Evolutionary conservation across 2,329 filamentous ascomycete species (phyloP).

Genomic region (Ophiostoma australiae): DNA sequence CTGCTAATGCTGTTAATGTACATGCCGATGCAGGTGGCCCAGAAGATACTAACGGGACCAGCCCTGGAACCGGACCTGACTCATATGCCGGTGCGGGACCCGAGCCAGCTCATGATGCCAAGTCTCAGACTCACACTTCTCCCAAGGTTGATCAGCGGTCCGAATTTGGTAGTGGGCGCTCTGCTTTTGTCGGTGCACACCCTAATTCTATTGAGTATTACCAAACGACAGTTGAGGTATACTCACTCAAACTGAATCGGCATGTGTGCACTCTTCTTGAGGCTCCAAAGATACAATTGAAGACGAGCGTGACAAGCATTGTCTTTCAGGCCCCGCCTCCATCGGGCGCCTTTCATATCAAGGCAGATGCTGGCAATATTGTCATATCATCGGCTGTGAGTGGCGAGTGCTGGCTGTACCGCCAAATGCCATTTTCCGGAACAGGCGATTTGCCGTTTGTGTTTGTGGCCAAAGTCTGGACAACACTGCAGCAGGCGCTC

Average conservation of each 20-base stretch:
- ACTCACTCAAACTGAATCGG: conserved; percentile 72
- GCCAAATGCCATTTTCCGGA: conserved; percentile 43
- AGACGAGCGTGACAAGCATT: conserved; percentile 55
- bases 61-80: conserved; percentile 8
- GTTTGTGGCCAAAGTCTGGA: conserved; percentile 90
- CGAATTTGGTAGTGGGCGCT: conserved; percentile 21
- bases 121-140: conserved; percentile 4
- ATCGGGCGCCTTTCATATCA: conserved; percentile 66
- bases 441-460: conserved; percentile 46
- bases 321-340: conserved; percentile 65
- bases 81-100: background rate
- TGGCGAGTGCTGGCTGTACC: conserved; percentile 80
- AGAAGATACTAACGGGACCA: conserved; percentile 28
- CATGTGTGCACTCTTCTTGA: conserved; percentile 69
- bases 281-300: conserved; percentile 58
- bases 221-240: conserved; percentile 84
- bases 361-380: conserved; percentile 66
- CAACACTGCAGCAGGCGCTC: conserved; percentile 63
- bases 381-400: conserved; percentile 74
- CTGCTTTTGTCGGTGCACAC: conserved; percentile 1
- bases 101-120: background rate
- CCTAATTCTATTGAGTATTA: conserved; percentile 54
- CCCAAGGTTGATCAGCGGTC: conserved; percentile 25
- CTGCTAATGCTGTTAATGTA: conserved; percentile 15
- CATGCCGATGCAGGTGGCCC: background rate